Conservation (phyloP, 1,284 basidiomycete genomes). For the Trichosporon sp. region DNA sequence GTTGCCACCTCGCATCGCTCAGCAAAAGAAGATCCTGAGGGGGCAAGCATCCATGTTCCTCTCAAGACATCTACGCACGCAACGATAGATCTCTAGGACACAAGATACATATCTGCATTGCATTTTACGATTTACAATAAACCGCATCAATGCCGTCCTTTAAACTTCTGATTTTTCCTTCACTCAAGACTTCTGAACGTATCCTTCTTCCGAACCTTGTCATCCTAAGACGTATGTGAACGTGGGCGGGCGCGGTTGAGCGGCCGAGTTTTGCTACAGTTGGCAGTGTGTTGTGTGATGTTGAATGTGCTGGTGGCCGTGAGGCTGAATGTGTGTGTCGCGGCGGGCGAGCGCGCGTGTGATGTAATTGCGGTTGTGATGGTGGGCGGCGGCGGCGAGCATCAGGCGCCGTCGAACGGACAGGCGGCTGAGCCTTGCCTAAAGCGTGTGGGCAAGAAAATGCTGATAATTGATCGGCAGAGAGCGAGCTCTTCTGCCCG, state of each 20-base stretch:
- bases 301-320: neutral
- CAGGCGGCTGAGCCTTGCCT: no score
- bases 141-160: neutral
- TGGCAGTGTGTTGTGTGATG: neutral
- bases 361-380: neutral
- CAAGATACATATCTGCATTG: neutral
- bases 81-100: no score
- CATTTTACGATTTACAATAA: neutral
- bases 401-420: neutral
- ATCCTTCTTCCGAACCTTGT: neutral
- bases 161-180: neutral
- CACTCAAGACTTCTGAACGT: neutral
- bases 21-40: no score
- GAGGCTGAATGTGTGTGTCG: neutral
- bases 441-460: no score
- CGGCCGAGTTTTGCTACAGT: neutral
- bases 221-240: neutral
- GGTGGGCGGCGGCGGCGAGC: neutral
- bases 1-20: no score
- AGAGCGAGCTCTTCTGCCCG: no score
- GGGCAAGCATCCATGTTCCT: no score
- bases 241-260: neutral
- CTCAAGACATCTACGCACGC: no score
- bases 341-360: neutral
- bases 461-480: no score